Percentiles rank a stretch among this genome's conserved stretches.
These are phyloP conservation scores for Xylaria sp. DNA, from an alignment of 2,329 filamentous ascomycete species.

Conservation along the genomic window DNA sequence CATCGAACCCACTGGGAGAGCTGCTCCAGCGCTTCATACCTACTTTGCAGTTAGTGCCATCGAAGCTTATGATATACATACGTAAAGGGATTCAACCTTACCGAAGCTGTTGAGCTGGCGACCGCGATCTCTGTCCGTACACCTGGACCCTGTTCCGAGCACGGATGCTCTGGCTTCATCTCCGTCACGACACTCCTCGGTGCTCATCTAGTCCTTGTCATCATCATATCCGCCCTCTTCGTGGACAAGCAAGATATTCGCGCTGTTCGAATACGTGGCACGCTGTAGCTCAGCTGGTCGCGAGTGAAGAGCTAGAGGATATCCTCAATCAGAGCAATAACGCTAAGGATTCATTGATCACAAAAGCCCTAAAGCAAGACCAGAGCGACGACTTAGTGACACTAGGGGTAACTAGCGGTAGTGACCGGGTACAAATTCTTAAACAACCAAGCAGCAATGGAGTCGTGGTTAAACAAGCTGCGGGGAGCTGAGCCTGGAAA, in stretches of 20 bases:
- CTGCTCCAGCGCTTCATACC: constrained; percentile 10
- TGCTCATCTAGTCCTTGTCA: constrained; percentile 11
- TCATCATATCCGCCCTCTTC: constrained; percentile 16
- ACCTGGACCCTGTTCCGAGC: constrained; percentile 26
- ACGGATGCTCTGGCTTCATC: constrained; percentile 26
- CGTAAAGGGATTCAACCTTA: constrained; percentile 1
- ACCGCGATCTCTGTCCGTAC: constrained; percentile 6
- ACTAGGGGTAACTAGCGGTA: constrained; percentile 10
- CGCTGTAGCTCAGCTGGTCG: constrained; percentile 26
- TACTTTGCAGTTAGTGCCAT: neutral
- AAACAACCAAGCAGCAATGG: neutral
- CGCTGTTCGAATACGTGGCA: constrained; percentile 31
- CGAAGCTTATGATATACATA: constrained; percentile 5
- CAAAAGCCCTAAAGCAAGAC: neutral
- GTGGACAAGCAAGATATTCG: constrained; percentile 26
- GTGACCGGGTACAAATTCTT: constrained; percentile 20
- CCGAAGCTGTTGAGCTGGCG: constrained; percentile 5
- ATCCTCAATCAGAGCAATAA: constrained; percentile 16
- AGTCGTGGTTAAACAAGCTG: neutral
- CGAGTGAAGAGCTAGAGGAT: constrained; percentile 16
- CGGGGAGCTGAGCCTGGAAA: neutral
- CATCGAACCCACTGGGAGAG: constrained; percentile 19
- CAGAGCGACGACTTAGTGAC: constrained; percentile 19
- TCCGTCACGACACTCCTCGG: constrained; percentile 19
- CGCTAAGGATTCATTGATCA: constrained; percentile 13